Evolutionary conservation across 2,329 filamentous ascomycete genomes (phyloP).

Genomic region (Pseudocercospora cruenta): DNA sequence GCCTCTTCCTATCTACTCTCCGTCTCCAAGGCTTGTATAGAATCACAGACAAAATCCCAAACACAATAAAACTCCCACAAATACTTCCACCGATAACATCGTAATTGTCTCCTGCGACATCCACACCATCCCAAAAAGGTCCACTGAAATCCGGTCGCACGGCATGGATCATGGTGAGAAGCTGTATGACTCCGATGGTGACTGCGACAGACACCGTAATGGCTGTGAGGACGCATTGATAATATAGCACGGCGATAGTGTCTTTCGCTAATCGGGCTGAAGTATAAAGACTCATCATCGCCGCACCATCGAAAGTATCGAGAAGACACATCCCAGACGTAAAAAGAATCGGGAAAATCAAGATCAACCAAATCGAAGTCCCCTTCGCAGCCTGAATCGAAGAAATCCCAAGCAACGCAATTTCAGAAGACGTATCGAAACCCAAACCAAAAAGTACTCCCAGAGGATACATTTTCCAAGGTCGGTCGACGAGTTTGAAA

Average conservation of each 20-base stretch:
- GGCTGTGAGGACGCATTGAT: conserved; percentile 82
- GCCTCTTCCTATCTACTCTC: conserved; percentile 50
- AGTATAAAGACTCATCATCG: conserved; percentile 95
- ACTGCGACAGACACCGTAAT: conserved; percentile 83
- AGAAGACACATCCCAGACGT: conserved; percentile 95
- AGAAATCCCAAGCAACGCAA: conserved; percentile 87
- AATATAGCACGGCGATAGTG: conserved; percentile 88
- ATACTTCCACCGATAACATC: conserved; percentile 86
- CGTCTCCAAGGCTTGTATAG: conserved; percentile 80
- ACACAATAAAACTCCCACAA: conserved; percentile 79
- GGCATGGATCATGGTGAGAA: conserved; percentile 77
- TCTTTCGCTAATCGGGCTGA: conserved; percentile 77
- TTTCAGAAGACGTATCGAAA: conserved; percentile 94
- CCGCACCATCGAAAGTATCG: conserved; percentile 87
- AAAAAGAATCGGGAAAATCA: conserved; percentile 88
- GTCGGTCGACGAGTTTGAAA: conserved; percentile 72
- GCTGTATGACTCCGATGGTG: conserved; percentile 83
- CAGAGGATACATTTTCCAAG: conserved; percentile 96
- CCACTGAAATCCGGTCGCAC: conserved; percentile 70
- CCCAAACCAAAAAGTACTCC: conserved; percentile 86
- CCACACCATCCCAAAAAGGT: conserved; percentile 88
- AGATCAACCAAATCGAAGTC: conserved; percentile 89
- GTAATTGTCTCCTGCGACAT: conserved; percentile 75
- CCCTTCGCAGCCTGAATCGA: conserved; percentile 84
- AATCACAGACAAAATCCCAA: conserved; percentile 73